Percentiles rank a stretch among this genome's conserved stretches.
Evolutionary conservation across 306 rosid species (phyloP).

Genomic region (Cucurbita pepo): DNA sequence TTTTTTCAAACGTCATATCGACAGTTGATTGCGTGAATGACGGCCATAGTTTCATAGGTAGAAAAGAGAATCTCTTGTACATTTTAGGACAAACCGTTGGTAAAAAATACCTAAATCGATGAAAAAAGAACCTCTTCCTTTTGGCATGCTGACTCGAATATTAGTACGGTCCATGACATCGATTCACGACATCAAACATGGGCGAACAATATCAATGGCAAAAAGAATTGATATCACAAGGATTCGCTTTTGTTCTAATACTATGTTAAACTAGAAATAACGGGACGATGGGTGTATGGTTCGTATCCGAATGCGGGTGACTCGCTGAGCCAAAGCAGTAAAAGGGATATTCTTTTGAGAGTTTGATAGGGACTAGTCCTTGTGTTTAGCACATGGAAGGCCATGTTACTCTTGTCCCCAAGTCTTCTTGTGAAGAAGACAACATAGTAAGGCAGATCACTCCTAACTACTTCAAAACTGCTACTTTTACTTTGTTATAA

Average conservation of each 20-base stretch:
- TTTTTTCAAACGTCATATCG: background rate
- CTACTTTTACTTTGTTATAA: constrained; percentile 5
- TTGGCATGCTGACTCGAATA: background rate
- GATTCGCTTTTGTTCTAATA: background rate
- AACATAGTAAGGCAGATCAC: constrained; percentile 26
- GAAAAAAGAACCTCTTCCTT: background rate
- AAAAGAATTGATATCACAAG: background rate
- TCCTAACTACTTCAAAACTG: constrained; percentile 28
- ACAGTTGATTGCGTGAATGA: constrained; percentile 1
- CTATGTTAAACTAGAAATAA: background rate
- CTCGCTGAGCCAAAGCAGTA: constrained; percentile 20
- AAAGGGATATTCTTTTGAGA: constrained; percentile 24
- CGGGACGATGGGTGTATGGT: constrained; percentile 32
- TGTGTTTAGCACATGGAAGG: constrained; percentile 63
- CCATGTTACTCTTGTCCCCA: constrained; percentile 93
- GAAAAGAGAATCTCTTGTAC: constrained; percentile 5
- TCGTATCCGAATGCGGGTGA: constrained; percentile 25
- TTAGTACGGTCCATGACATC: background rate
- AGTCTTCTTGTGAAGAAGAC: constrained; percentile 18
- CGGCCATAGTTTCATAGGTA: background rate
- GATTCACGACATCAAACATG: background rate
- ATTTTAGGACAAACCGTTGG: background rate
- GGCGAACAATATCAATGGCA: background rate
- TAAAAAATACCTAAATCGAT: background rate
- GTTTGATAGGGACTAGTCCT: constrained; percentile 47